These are phyloP conservation scores for maize (Zea mays) DNA, from an alignment of 176 grass and related monocot species.

Conservation along the genomic window Zm-B73-REFERENCE-NAM-5.0 NC_050105.1:52676001-52676500, in stretches of 20 bases:
- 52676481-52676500: constrained; percentile 20
- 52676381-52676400: neutral
- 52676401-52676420: neutral
- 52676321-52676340: neutral
- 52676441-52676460: constrained; percentile 6
- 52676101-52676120: neutral
- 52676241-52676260: no score
- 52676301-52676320: neutral
- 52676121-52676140: neutral
- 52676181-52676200: neutral
- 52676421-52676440: neutral
- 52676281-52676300: neutral
- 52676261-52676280: neutral
- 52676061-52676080: neutral
- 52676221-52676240: no score
- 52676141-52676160: neutral
- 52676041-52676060: no score
- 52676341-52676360: constrained; percentile 3
- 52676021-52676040: no score
- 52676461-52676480: constrained; percentile 13
- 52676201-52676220: neutral
- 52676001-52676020: no score
- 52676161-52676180: neutral
- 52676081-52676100: neutral
- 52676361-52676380: constrained; percentile 9